Conservation (phyloP, 192 early-diverging fungal species). For the Helicostylum pulchrum region DNA sequence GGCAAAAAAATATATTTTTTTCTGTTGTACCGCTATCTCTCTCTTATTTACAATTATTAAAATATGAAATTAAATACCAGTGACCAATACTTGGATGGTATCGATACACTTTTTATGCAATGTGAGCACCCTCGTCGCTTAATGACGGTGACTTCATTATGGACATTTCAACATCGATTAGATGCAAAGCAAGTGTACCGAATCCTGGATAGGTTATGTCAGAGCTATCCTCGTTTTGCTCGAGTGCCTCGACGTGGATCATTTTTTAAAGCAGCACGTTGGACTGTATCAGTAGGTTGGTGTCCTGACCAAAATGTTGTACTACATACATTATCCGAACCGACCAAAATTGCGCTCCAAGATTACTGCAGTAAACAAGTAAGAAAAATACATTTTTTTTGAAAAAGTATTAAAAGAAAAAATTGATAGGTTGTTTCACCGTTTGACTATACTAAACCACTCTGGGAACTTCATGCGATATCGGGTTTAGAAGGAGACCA, state of each 20-base stretch:
- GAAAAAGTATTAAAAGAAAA: too few relatives aligned
- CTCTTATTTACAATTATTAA: too few relatives aligned
- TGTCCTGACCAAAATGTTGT: neutral
- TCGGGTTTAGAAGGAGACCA: conserved; percentile 23
- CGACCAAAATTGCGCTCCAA: conserved; percentile 14
- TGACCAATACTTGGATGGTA: conserved; percentile 14
- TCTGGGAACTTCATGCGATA: conserved; percentile 28
- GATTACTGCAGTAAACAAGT: conserved; percentile 13
- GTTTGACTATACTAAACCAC: conserved; percentile 23
- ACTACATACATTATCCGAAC: conserved; percentile 17
- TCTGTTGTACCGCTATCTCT: too few relatives aligned
- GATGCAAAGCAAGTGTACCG: conserved; percentile 1
- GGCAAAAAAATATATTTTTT: too few relatives aligned
- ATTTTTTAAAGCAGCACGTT: conserved; percentile 4
- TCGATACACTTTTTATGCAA: conserved; percentile 33
- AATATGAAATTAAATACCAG: too few relatives aligned
- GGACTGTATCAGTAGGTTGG: neutral
- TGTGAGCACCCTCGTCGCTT: conserved; percentile 21
- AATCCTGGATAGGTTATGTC: conserved; percentile 13
- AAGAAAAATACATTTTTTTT: conserved; percentile 1
- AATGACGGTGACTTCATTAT: conserved; percentile 30
- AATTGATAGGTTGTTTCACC: conserved; percentile 18
- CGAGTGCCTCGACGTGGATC: neutral
- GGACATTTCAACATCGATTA: conserved; percentile 23
- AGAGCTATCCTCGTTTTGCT: conserved; percentile 21